A percentile compares a stretch with the other conserved stretches of the same genome.
Evolutionary conservation across 352 stramenopile genomes (phyloP).

Genomic region (Phytophthora palmivora): DNA sequence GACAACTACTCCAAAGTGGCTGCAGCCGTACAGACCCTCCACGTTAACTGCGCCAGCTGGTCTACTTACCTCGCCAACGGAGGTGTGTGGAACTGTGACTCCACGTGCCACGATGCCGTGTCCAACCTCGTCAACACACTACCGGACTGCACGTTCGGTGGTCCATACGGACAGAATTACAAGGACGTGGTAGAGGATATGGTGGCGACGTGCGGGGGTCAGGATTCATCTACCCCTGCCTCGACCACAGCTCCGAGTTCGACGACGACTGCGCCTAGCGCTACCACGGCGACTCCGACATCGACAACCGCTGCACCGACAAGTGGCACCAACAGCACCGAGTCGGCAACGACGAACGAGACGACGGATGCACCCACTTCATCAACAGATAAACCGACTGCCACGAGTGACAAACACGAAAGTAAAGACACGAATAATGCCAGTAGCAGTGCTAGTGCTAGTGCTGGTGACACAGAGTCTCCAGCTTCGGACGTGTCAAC

Average conservation of each 20-base stretch:
- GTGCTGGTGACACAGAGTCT: not conserved
- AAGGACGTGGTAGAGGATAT: slow-evolving; percentile 11
- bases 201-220: not conserved
- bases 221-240: not conserved
- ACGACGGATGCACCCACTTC: too few species aligned
- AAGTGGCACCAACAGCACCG: not conserved
- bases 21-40: slow-evolving; percentile 8
- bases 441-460: slow-evolving; percentile 5
- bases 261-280: not conserved
- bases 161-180: slow-evolving; percentile 25
- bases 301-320: not conserved
- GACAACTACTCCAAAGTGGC: slow-evolving; percentile 14
- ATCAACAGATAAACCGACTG: too few species aligned
- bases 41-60: slow-evolving; percentile 18
- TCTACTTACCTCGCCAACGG: slow-evolving; percentile 16
- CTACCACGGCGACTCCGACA: not conserved
- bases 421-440: too few species aligned
- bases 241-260: not conserved
- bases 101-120: slow-evolving; percentile 16
- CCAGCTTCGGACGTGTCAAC: slow-evolving; percentile 9
- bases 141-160: slow-evolving; percentile 16
- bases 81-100: slow-evolving; percentile 21
- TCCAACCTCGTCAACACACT: slow-evolving; percentile 14
- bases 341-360: too few species aligned
- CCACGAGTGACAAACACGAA: too few species aligned